These are phyloP conservation scores for Suhomyces ambrosiae DNA, from an alignment of 1,139 yeast species.

Conservation along the genomic window DNA sequence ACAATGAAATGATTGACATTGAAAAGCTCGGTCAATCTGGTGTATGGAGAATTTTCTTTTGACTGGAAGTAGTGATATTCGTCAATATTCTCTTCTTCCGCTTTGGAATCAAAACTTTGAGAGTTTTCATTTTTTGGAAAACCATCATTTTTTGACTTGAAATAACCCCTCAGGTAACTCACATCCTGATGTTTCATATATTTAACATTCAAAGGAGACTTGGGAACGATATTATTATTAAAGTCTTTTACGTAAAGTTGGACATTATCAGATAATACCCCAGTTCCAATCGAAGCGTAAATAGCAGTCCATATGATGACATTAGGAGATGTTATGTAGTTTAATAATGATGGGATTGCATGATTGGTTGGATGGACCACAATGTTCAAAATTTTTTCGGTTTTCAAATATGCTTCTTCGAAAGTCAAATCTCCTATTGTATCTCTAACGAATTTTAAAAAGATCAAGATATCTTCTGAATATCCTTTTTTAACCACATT, in stretches of 20 bases:
- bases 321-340: conserved; percentile 92
- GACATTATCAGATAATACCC: conserved; percentile 61
- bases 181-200: conserved; percentile 52
- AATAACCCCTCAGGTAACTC: conserved; percentile 46
- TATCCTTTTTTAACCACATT: conserved; percentile 72
- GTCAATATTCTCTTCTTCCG: conserved; percentile 7
- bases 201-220: conserved; percentile 35
- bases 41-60: conserved; percentile 65
- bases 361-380: conserved; percentile 85
- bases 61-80: conserved; percentile 22
- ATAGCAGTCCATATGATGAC: conserved; percentile 89
- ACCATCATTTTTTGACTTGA: conserved; percentile 19
- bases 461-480: conserved; percentile 79
- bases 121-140: conserved; percentile 12
- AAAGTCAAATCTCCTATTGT: conserved; percentile 86
- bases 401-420: conserved; percentile 87
- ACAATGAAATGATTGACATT: conserved; percentile 92
- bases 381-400: conserved; percentile 81
- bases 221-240: conserved; percentile 55
- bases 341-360: conserved; percentile 73
- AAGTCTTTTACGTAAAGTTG: conserved; percentile 71
- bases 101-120: background rate
- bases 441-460: conserved; percentile 74
- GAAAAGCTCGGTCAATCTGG: conserved; percentile 85
- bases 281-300: conserved; percentile 72